Evolutionary conservation across 148 eudicot genomes (phyloP).

Genomic region (Rhododendron mucronatum): DNA sequence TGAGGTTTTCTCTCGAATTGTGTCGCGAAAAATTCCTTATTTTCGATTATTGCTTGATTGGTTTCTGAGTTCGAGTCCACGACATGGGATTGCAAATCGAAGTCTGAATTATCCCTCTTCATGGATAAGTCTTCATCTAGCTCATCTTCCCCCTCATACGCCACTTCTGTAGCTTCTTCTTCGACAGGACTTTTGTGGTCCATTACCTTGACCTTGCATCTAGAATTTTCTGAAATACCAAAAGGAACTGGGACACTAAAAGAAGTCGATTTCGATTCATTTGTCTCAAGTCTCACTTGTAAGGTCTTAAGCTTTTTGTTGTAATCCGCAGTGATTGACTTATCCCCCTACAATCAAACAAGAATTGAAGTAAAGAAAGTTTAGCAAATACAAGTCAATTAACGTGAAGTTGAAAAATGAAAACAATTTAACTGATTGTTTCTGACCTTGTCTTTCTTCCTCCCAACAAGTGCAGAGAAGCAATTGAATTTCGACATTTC

Average conservation of each 20-base stretch:
- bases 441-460: conserved; percentile 56
- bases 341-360: conserved; percentile 33
- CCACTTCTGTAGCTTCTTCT: conserved; percentile 44
- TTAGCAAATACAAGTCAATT: background rate
- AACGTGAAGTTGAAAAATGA: background rate
- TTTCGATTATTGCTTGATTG: conserved; percentile 10
- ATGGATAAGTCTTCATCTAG: conserved; percentile 44
- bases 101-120: conserved; percentile 53
- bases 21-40: conserved; percentile 8
- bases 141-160: conserved; percentile 93
- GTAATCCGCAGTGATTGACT: conserved; percentile 13
- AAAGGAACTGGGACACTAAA: conserved; percentile 42
- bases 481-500: conserved; percentile 53
- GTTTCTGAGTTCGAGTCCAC: conserved; percentile 20
- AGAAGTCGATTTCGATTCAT: conserved; percentile 32
- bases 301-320: conserved; percentile 29
- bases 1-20: conserved; percentile 16
- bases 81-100: conserved; percentile 33
- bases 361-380: background rate
- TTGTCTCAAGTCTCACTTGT: conserved; percentile 40
- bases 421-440: conserved; percentile 6
- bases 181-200: conserved; percentile 44
- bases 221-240: conserved; percentile 34
- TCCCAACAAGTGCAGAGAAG: conserved; percentile 34
- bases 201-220: conserved; percentile 49